Evolutionary conservation across 768 basidiomycete species (phyloP), one percentile per base, ranked within the genome.

Genomic region (Mycena metata): DNA sequence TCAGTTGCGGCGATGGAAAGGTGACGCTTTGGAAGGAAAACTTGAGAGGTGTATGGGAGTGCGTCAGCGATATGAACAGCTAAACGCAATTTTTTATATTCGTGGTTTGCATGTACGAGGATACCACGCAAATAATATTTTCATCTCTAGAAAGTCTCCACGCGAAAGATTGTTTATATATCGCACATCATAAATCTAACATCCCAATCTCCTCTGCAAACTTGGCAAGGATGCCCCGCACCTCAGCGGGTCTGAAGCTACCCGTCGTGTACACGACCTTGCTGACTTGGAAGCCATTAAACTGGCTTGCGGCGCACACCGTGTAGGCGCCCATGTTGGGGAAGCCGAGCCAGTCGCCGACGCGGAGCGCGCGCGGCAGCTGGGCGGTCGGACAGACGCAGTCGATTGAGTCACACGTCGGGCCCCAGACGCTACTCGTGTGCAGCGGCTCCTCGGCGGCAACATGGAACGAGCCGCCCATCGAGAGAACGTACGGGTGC

Each of bases 1-100:
- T 99, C 49, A 96, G 95, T 78, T 97, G 96, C 79, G 96, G 96
- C 12, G 98, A 99, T 76, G 97, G 98, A 15, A 98, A 98, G 81
- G 97, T 99, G 23, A 96, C 94, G 10, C 83, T 98, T 56, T 99
- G 98, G 97, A 99, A 99, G 80, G 98, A 99, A 83, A 96, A 94
- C 77, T 80, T 98, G 75, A 93, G 93, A 75, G 94, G 95, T n/a
- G 83, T 86, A 21, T 99, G 96, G 94, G 98, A 99, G 80, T 96
- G 96, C 77, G 95, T 99, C 63, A 96, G 92, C 75, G 96, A 99
- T 75, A 91, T 98, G 88, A 91, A 91, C 67, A 95, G 94, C 76
- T 97, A 85, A 81, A 30, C 30, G 30, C 30, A 30, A 42, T 35
- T 23, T 21, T 17, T 50, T 41, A 41, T 15, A 39, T 39, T 39